A percentile compares a stretch with the other conserved stretches of the same genome.
Conservation (phyloP, 164 flowering plant genomes). For the Euptelea pleiosperma region DNA sequence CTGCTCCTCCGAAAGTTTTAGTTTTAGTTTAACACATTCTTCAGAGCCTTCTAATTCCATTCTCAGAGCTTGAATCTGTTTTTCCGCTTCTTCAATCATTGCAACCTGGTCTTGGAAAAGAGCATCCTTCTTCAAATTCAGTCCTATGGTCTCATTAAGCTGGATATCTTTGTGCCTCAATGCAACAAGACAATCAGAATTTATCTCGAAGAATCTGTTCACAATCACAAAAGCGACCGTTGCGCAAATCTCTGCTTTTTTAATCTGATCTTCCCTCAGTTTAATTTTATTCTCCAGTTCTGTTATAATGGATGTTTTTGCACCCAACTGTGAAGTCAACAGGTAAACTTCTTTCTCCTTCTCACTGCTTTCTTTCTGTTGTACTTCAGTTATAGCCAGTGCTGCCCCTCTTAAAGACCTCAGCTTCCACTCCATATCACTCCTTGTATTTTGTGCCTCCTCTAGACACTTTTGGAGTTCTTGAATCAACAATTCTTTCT, state of each 20-base stretch:
- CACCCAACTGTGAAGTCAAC: conserved; percentile 45
- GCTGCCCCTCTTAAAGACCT: conserved; percentile 86
- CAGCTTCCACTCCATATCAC: conserved; percentile 76
- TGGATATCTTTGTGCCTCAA: conserved; percentile 38
- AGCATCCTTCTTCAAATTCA: conserved; percentile 37
- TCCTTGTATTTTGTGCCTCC: conserved; percentile 54
- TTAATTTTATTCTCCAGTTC: conserved; percentile 41
- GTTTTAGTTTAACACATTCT: conserved; percentile 31
- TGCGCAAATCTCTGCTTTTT: conserved; percentile 54
- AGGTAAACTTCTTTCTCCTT: conserved; percentile 53
- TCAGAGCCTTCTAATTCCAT: conserved; percentile 30
- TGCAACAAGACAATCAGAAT: conserved; percentile 23
- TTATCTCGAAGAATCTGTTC: conserved; percentile 56
- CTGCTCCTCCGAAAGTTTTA: conserved; percentile 42
- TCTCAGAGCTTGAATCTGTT: conserved; percentile 32
- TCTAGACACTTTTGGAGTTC: conserved; percentile 63
- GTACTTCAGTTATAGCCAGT: conserved; percentile 72
- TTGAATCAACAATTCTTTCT: conserved; percentile 72
- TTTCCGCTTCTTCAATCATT: conserved; percentile 39
- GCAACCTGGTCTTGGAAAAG: conserved; percentile 37
- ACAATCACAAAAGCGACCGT: conserved; percentile 71
- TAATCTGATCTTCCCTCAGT: conserved; percentile 35
- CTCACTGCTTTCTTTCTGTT: conserved; percentile 65
- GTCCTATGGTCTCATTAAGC: conserved; percentile 34
- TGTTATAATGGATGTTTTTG: conserved; percentile 26